These are phyloP conservation scores for Rhinocladiella similis DNA, from an alignment of 2,329 filamentous ascomycete genomes.

Conservation along the genomic window DNA sequence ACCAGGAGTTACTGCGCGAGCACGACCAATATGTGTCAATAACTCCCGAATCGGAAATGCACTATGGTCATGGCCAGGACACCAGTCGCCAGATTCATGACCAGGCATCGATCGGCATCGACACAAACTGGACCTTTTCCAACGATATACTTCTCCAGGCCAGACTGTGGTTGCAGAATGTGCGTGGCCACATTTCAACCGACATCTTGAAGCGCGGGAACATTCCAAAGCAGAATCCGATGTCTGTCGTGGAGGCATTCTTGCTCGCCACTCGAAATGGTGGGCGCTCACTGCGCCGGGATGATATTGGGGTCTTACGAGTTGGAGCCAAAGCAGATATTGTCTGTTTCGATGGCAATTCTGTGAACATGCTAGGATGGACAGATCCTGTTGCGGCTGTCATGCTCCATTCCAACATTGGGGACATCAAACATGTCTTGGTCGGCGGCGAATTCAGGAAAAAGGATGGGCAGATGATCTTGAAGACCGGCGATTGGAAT, in stretches of 20 bases:
- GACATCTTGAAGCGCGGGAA: conserved; percentile 34
- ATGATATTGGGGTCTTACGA: conserved; percentile 52
- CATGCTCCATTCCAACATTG: conserved; percentile 54
- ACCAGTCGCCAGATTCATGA: conserved; percentile 48
- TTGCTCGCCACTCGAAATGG: conserved; percentile 55
- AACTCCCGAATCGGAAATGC: conserved; percentile 61
- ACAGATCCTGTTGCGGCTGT: conserved; percentile 59
- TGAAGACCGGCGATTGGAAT: not conserved
- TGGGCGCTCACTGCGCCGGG: conserved; percentile 51
- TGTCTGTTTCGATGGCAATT: conserved; percentile 48
- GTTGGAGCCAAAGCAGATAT: conserved; percentile 57
- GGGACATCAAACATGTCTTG: conserved; percentile 53
- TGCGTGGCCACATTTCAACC: conserved; percentile 33
- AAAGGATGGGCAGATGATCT: conserved; percentile 41
- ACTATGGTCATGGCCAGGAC: conserved; percentile 57
- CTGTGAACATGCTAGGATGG: conserved; percentile 2
- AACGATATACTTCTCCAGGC: conserved; percentile 55
- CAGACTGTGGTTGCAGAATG: conserved; percentile 55
- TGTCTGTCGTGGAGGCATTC: conserved; percentile 58
- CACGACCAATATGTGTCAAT: conserved; percentile 57
- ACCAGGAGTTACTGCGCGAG: conserved; percentile 45
- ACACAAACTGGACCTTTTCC: conserved; percentile 56
- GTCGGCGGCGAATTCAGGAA: conserved; percentile 54
- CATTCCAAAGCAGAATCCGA: conserved; percentile 51
- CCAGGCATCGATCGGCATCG: conserved; percentile 55